These are phyloP conservation scores for Penicillium mononematosum DNA, from an alignment of 495 filamentous ascomycete species.

Conservation along the genomic window DNA sequence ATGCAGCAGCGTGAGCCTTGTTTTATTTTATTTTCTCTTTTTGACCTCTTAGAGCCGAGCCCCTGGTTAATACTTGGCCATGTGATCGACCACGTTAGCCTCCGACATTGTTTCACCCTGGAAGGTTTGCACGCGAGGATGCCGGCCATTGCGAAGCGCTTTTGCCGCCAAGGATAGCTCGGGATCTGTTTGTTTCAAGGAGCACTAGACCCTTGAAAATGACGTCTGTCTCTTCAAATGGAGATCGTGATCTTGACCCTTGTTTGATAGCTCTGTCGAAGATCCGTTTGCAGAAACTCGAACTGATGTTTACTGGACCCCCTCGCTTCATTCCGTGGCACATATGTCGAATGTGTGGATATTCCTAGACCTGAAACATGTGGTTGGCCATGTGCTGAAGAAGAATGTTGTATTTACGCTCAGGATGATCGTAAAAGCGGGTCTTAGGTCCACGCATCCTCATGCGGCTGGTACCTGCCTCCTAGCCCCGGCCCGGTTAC, in stretches of 20 bases:
- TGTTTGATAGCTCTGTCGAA: conserved; percentile 22
- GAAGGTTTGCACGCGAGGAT: conserved; percentile 27
- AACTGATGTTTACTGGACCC: conserved; percentile 7
- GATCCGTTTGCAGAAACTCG: conserved; percentile 18
- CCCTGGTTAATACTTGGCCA: conserved; percentile 28
- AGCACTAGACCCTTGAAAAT: conserved; percentile 20
- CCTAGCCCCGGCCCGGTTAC: conserved; percentile 19
- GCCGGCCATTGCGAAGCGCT: conserved; percentile 18
- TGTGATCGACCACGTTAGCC: conserved; percentile 42
- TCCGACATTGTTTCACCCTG: conserved; percentile 33
- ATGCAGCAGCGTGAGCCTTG: conserved; percentile 14
- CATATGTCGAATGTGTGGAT: conserved; percentile 18
- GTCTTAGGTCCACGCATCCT: not conserved
- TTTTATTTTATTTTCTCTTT: not conserved
- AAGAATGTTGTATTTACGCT: conserved; percentile 8
- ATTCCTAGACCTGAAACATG: conserved; percentile 27
- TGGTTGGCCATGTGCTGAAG: conserved; percentile 28
- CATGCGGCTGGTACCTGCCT: conserved; percentile 28
- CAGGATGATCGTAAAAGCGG: conserved; percentile 17
- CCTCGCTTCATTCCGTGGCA: conserved; percentile 28
- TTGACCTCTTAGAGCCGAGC: conserved; percentile 2
- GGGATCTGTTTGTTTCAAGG: not conserved
- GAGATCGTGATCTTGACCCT: conserved; percentile 14
- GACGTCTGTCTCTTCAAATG: conserved; percentile 13
- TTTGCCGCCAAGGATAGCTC: conserved; percentile 16